A percentile compares a stretch with the other conserved stretches of the same genome.
phyloP scores from a whole-genome alignment of 768 basidiomycete genomes.

The Lentinula detonsa region DNA sequence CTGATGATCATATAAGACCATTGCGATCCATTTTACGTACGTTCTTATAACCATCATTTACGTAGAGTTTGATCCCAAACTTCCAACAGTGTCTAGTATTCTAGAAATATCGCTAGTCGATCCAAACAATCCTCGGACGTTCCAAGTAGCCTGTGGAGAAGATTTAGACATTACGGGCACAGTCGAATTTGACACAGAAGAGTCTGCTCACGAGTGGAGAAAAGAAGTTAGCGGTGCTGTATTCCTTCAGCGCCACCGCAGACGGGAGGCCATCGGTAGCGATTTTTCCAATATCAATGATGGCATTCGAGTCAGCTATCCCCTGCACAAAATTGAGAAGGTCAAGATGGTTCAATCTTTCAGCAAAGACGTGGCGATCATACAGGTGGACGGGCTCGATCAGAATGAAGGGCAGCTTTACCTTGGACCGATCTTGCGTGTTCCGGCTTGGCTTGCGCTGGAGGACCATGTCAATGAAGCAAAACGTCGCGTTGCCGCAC shows the following conservation, averaged over 20 bases:
- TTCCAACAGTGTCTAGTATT: conserved; percentile 40
- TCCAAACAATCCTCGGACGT: conserved; percentile 33
- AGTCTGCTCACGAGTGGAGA: conserved; percentile 44
- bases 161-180: conserved; percentile 17
- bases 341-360: conserved; percentile 15
- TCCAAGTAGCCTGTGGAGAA: conserved; percentile 31
- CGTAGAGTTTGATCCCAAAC: not conserved
- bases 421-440: conserved; percentile 22
- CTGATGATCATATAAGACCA: conserved; percentile 50
- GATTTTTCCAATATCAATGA: conserved; percentile 21
- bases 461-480: conserved; percentile 20
- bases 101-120: conserved; percentile 37
- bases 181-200: conserved; percentile 54
- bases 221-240: conserved; percentile 42
- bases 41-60: conserved; percentile 13
- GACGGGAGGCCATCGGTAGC: conserved; percentile 24
- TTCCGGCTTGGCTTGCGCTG: conserved; percentile 21
- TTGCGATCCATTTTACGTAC: conserved; percentile 44
- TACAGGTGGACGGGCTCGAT: conserved; percentile 15
- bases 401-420: conserved; percentile 20
- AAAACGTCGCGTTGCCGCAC: conserved; percentile 14
- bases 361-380: conserved; percentile 20
- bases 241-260: conserved; percentile 38
- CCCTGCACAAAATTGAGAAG: conserved; percentile 30
- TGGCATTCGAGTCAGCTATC: conserved; percentile 41